These are phyloP conservation scores for Botryotinia globosa DNA, from an alignment of 2,329 filamentous ascomycete species.

Conservation along the genomic window DNA sequence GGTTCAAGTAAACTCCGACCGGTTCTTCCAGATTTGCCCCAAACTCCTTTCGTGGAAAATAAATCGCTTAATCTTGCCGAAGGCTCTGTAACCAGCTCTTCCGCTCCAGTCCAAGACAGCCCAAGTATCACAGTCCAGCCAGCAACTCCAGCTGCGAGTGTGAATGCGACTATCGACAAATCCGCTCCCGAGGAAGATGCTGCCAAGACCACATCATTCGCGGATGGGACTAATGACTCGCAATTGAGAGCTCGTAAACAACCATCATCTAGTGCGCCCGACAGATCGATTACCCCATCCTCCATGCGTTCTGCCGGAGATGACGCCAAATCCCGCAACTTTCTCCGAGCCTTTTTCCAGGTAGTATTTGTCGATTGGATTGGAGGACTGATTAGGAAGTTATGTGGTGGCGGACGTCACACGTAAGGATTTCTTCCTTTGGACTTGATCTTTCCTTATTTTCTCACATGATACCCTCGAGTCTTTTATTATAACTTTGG, in stretches of 20 bases:
- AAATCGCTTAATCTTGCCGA: constrained; percentile 23
- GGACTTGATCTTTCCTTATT: constrained; percentile 14
- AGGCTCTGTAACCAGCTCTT: constrained; percentile 6
- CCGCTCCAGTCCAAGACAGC: constrained; percentile 15
- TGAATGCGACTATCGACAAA: constrained; percentile 7
- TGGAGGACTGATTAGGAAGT: constrained; percentile 35
- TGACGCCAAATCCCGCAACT: constrained; percentile 31
- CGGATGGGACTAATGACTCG: constrained; percentile 25
- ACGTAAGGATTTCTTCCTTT: constrained; percentile 31
- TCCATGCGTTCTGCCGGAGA: constrained; percentile 33
- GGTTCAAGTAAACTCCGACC: neutral
- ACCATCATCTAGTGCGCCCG: constrained; percentile 22
- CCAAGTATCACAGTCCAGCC: constrained; percentile 30
- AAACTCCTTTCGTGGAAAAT: constrained; percentile 26
- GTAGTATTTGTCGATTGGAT: constrained; percentile 41
- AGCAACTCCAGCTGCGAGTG: constrained; percentile 28
- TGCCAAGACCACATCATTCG: constrained; percentile 29
- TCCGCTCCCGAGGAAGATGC: constrained; percentile 22
- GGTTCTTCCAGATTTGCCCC: constrained; percentile 4
- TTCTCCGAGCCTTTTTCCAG: constrained; percentile 38
- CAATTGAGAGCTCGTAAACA: constrained; percentile 31
- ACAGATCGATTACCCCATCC: constrained; percentile 34
- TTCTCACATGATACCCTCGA: constrained; percentile 14
- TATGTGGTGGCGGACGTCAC: constrained; percentile 35
- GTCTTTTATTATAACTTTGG: constrained; percentile 2